A percentile compares a stretch with the other conserved stretches of the same genome.
These are phyloP conservation scores for Bertia moriformis DNA, from an alignment of 2,329 filamentous ascomycete genomes.

Conservation along the genomic window DNA sequence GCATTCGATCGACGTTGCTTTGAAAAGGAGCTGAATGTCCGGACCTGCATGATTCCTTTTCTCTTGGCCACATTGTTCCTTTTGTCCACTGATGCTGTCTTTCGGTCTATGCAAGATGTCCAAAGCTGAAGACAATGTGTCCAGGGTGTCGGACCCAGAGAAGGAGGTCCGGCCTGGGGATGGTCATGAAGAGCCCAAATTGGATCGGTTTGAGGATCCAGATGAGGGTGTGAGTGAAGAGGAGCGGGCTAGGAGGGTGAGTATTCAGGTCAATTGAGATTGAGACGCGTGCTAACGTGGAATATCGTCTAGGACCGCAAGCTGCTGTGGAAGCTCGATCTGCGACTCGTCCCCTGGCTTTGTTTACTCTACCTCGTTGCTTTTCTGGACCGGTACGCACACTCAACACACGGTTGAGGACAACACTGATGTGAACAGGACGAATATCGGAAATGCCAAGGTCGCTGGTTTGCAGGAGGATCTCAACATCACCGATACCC, in stretches of 20 bases:
- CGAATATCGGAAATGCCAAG: slow-evolving; percentile 66
- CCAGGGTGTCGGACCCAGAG: not conserved
- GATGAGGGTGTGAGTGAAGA: slow-evolving; percentile 51
- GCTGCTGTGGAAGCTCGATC: slow-evolving; percentile 46
- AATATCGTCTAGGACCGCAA: slow-evolving; percentile 35
- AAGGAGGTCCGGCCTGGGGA: not conserved
- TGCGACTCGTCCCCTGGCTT: slow-evolving; percentile 49
- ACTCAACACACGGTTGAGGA: slow-evolving; percentile 6
- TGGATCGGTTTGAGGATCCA: slow-evolving; percentile 23
- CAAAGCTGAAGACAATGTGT: not conserved
- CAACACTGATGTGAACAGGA: slow-evolving; percentile 20
- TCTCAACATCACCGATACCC: slow-evolving; percentile 42
- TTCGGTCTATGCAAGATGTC: too few species aligned
- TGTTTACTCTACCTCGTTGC: slow-evolving; percentile 61
- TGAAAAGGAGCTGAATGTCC: too few species aligned
- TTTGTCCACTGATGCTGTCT: too few species aligned
- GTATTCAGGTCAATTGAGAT: slow-evolving; percentile 9
- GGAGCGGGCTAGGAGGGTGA: slow-evolving; percentile 45
- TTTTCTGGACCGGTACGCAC: slow-evolving; percentile 40
- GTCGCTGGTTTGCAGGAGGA: slow-evolving; percentile 38
- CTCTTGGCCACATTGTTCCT: too few species aligned
- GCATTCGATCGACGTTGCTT: too few species aligned
- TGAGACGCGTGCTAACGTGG: slow-evolving; percentile 2
- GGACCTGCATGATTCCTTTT: too few species aligned
- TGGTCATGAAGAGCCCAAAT: not conserved